These are phyloP conservation scores for Cardamine chenopodiifolia DNA, from an alignment of 345 rosid species.

Conservation along the genomic window DNA sequence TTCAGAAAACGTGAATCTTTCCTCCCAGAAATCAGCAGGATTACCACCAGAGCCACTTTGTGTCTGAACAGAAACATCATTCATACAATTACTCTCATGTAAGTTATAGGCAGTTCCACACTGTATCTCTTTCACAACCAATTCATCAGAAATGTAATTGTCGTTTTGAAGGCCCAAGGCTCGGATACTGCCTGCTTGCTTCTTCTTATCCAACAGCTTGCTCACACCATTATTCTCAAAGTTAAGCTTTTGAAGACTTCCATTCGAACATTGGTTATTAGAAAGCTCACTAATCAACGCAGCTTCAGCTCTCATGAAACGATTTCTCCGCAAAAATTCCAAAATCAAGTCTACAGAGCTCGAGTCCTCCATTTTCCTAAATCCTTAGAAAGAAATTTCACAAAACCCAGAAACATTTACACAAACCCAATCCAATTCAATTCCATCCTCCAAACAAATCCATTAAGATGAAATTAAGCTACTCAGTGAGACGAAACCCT, in stretches of 20 bases:
- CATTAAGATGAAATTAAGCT: constrained; percentile 4
- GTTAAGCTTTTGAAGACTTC: constrained; percentile 55
- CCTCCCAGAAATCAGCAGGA: constrained; percentile 26
- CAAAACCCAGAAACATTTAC: constrained; percentile 41
- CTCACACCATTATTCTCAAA: constrained; percentile 54
- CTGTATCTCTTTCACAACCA: constrained; percentile 86
- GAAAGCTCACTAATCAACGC: constrained; percentile 80
- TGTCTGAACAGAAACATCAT: constrained; percentile 52
- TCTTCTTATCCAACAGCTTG: constrained; percentile 49
- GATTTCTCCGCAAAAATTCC: constrained; percentile 72
- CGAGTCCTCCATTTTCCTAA: constrained; percentile 60
- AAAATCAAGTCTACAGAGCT: constrained; percentile 69
- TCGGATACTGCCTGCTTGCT: constrained; percentile 11
- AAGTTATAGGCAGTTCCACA: constrained; percentile 65
- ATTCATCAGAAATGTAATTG: constrained; percentile 55
- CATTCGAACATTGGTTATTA: constrained; percentile 65
- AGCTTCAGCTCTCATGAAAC: constrained; percentile 83
- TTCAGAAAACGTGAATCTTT: constrained; percentile 26
- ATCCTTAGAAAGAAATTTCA: constrained; percentile 32
- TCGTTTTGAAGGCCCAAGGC: background rate
- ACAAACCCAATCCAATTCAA: background rate
- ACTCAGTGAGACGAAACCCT: constrained; percentile 23
- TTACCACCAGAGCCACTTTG: constrained; percentile 32
- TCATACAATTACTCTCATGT: constrained; percentile 55
- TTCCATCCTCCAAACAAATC: background rate